Base-by-base conservation (phyloP, 768 basidiomycete genomes). In the Suillus subluteus region DNA sequence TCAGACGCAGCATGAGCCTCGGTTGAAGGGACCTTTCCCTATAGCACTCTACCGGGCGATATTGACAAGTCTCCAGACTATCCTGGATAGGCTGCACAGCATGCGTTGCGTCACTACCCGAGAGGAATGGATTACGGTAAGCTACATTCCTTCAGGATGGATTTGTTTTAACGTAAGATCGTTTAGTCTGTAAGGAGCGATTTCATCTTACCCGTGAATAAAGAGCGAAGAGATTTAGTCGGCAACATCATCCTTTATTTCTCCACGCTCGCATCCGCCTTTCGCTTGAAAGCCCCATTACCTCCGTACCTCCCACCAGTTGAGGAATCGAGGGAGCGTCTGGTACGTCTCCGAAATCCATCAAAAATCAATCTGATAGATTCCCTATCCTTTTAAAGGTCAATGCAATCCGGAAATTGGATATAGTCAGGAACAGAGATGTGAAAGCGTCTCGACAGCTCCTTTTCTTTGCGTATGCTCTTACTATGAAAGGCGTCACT, bases 41-140 rank as follows among this genome's bases (percentile, higher is more conserved):
- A 87, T 93, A 18, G 78, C 86, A 58, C 80, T 96, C 11, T 99
- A 99, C 72, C 89, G 94, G 15, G 88, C 90, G 8, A 88, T 95
- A 68, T 80, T 95, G 78, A 90, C 88, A 1, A 91, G 92, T 71
- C 73, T 95, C 68, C 94, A 97, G 76, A 88, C 88, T 1, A 95
- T 96, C 40, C 79, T 97, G 68, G 95, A 96, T 73, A 90, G 87
- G 73, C 79, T 99, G 65, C 98, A 99, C 75, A 93, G 94, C 70
- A 98, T 99, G 92, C 87, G 96, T 37, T 96, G 95, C 75, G 96
- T 98, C n/a, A 98, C 94, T 6, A 95, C 95, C 0, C 85, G 94
- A 48, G 94, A 97, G 76, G 95, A 97, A 81, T 98, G 96, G 96
- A 90, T 90, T 75, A 92, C 91, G 68, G 94, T 87, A 74, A 76